Conservation (phyloP, 2,329 filamentous ascomycete species). For the Didymella pomorum region DNA sequence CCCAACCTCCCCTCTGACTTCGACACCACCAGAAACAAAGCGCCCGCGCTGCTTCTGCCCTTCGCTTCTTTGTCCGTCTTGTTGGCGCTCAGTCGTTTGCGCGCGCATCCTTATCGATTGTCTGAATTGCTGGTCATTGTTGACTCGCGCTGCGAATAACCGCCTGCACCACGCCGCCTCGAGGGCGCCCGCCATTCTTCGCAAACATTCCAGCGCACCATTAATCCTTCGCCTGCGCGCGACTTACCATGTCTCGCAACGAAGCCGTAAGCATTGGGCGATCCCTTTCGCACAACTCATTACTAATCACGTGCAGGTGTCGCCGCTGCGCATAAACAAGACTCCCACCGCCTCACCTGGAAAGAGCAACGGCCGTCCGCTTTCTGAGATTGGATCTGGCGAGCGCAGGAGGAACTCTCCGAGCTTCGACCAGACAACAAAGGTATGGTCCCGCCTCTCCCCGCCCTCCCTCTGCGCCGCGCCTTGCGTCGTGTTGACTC, state of each 20-base stretch:
- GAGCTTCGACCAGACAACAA: conserved; percentile 79
- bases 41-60: conserved; percentile 9
- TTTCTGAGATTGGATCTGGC: conserved; percentile 88
- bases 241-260: conserved; percentile 49
- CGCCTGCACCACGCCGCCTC: conserved; percentile 14
- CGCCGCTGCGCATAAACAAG: conserved; percentile 83
- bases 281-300: neutral
- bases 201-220: conserved; percentile 5
- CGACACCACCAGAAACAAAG: conserved; percentile 12
- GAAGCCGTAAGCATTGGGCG: conserved; percentile 49
- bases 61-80: conserved; percentile 17
- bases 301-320: conserved; percentile 61
- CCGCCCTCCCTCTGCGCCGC: neutral
- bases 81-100: neutral
- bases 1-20: conserved; percentile 15
- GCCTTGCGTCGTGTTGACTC: conserved; percentile 1
- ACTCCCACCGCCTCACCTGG: conserved; percentile 67
- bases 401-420: conserved; percentile 91
- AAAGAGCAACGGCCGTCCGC: conserved; percentile 69
- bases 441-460: conserved; percentile 60
- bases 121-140: neutral
- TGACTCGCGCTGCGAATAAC: conserved; percentile 2
- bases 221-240: neutral
- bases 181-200: conserved; percentile 19
- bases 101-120: conserved; percentile 21